Evolutionary conservation across 2,329 filamentous ascomycete genomes (phyloP), one percentile per base, ranked within the genome.

Genomic region (Cordyceps javanica): DNA sequence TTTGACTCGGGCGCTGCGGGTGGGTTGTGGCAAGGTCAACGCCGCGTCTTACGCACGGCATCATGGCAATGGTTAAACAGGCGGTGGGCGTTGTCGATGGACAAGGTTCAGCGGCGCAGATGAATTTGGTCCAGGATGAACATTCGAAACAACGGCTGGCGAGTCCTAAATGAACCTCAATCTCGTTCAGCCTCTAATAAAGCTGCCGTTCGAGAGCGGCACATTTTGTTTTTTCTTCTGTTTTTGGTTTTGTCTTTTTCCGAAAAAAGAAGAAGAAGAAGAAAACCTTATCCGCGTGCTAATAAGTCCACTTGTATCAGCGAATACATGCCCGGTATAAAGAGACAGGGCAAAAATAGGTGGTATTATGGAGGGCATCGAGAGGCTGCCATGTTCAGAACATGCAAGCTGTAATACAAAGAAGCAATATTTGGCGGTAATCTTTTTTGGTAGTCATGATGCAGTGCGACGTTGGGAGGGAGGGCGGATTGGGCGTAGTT

Each of bases 341-440:
- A 21, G 9, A n/a, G n/a, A n/a, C n/a, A n/a, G n/a, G n/a, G n/a
- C n/a, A 10, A 25, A 55, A 26, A 23, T 23, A 42, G 23, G 11
- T 53, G 23, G 13, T 26, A 44, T 13, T 14, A 53, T 23, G 38
- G 19, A 45, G 5, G 25, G 41, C 41, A 48, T 36, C 19, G 39
- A 14, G 21, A 54, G 28, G 23, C 34, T 30, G 51, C 28, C 39
- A 4, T 45, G n/a, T 14, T 13, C 10, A 21, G 19, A 16, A 11
- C 14, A 32, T 42, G 36, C 51, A 30, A 9, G 30, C 21, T 38
- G 42, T 23, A 16, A 23, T 30, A 23, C 6, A 36, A 9, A 13
- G 7, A 14, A 34, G n/a, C 42, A 55, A 55, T 48, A 55, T 55
- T 55, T 41, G 53, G 53, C 53, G 28, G 42, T 42, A 39, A 39